Conservation (phyloP, 1,284 basidiomycete genomes). For the Moesziomyces sp. region DNA sequence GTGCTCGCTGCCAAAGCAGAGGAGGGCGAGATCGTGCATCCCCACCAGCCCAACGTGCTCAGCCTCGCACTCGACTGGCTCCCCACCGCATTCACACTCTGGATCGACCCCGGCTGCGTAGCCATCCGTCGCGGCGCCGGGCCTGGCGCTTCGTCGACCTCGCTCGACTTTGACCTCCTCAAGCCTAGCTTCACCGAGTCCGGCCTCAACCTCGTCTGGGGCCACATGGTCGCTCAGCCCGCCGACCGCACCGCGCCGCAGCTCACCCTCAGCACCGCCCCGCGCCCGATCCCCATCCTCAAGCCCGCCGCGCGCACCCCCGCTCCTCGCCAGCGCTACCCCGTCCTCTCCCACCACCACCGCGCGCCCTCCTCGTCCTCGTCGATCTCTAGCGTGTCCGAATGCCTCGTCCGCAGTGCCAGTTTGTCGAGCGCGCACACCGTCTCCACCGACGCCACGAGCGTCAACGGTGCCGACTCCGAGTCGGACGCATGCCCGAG, state of each 20-base stretch:
- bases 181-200: conserved; percentile 5
- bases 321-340: conserved; percentile 12
- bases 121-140: conserved; percentile 50
- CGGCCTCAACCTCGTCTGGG: conserved; percentile 45
- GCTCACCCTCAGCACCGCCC: conserved; percentile 30
- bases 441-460: conserved; percentile 41
- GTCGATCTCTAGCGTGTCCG: conserved; percentile 17
- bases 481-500: conserved; percentile 38
- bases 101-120: conserved; percentile 62
- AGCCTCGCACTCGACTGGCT: conserved; percentile 38
- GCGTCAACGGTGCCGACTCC: conserved; percentile 9
- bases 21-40: conserved; percentile 29
- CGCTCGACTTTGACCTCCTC: conserved; percentile 23
- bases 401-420: conserved; percentile 30
- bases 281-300: conserved; percentile 40
- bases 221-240: conserved; percentile 23
- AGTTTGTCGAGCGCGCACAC: conserved; percentile 35
- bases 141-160: conserved; percentile 31
- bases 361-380: conserved; percentile 28
- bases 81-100: conserved; percentile 45
- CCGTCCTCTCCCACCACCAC: conserved; percentile 7
- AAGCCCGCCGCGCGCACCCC: conserved; percentile 13
- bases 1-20: conserved; percentile 22
- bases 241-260: conserved; percentile 13
- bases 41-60: conserved; percentile 11